Percentiles rank a stretch among this genome's conserved stretches.
These are phyloP conservation scores for Huntiella bhutanensis DNA, from an alignment of 2,329 filamentous ascomycete genomes.

Conservation along the genomic window DNA sequence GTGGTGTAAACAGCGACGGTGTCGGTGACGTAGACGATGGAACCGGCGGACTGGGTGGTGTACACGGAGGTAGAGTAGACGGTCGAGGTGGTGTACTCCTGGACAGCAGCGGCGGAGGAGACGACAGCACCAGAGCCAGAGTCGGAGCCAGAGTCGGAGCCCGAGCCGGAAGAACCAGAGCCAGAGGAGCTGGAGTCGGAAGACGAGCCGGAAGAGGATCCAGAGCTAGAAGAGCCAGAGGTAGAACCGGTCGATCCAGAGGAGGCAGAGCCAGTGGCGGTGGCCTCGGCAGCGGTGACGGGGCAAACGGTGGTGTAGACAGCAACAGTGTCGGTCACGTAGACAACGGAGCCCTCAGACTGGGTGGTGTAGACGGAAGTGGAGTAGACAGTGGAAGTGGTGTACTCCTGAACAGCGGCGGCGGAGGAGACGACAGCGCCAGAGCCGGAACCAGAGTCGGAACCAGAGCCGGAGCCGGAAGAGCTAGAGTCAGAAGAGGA, in stretches of 20 bases:
- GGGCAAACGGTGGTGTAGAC: constrained; percentile 27
- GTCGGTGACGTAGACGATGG: constrained; percentile 20
- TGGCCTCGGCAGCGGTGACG: constrained; percentile 19
- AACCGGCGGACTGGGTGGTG: constrained; percentile 16
- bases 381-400: constrained; percentile 3
- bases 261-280: neutral
- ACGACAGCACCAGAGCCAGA: constrained; percentile 12
- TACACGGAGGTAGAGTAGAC: constrained; percentile 3
- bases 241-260: constrained; percentile 11
- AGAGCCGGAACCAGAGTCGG: neutral
- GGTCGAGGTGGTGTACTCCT: constrained; percentile 6
- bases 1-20: constrained; percentile 22
- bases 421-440: neutral
- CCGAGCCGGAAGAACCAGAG: constrained; percentile 9
- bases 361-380: constrained; percentile 1
- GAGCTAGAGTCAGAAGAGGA: neutral
- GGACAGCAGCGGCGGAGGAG: neutral
- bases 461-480: neutral
- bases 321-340: constrained; percentile 22
- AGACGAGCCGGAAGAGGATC: neutral
- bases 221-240: neutral
- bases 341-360: constrained; percentile 18
- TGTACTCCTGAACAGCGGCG: constrained; percentile 1
- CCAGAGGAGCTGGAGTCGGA: constrained; percentile 24
- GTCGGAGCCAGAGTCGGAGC: neutral